Evolutionary conservation across 2,329 filamentous ascomycete genomes (phyloP).

Genomic region (Verticillium albo-atrum): DNA sequence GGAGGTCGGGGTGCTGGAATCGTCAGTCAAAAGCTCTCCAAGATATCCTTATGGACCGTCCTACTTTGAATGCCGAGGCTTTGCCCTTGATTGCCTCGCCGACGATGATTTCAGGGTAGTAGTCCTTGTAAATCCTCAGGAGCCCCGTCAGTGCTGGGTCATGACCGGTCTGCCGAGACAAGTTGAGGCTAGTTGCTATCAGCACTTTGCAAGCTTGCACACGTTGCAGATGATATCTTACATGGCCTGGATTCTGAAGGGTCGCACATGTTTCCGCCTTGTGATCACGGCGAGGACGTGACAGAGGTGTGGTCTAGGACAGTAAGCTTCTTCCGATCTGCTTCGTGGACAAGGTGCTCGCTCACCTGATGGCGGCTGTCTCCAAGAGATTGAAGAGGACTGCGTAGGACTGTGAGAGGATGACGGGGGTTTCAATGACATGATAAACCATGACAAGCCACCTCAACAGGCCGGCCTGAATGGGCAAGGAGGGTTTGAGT

Average conservation of each 20-base stretch:
- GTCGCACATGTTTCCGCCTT: conserved; percentile 75
- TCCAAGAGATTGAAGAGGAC: conserved; percentile 79
- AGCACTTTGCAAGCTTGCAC: neutral
- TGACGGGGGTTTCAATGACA: conserved; percentile 56
- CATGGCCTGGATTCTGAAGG: conserved; percentile 77
- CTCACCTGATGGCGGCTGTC: conserved; percentile 67
- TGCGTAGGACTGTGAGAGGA: conserved; percentile 66
- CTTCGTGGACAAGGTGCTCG: conserved; percentile 6
- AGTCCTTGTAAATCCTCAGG: conserved; percentile 81
- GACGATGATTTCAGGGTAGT: conserved; percentile 84
- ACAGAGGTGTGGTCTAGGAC: conserved; percentile 55
- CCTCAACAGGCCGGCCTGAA: conserved; percentile 67
- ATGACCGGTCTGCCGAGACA: conserved; percentile 60
- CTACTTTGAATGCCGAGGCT: conserved; percentile 57
- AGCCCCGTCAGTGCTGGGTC: conserved; percentile 72
- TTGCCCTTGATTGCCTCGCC: conserved; percentile 60
- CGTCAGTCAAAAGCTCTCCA: conserved; percentile 15
- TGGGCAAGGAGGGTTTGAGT: conserved; percentile 65
- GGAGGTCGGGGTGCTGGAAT: conserved; percentile 63
- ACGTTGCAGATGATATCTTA: no score
- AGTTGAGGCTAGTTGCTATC: conserved; percentile 38
- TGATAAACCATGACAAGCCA: conserved; percentile 79
- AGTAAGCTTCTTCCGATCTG: conserved; percentile 13
- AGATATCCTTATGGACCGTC: neutral
- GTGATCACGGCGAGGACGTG: conserved; percentile 78